These are phyloP conservation scores for Suillus paluster DNA, from an alignment of 768 basidiomycete genomes.

Conservation along the genomic window DNA sequence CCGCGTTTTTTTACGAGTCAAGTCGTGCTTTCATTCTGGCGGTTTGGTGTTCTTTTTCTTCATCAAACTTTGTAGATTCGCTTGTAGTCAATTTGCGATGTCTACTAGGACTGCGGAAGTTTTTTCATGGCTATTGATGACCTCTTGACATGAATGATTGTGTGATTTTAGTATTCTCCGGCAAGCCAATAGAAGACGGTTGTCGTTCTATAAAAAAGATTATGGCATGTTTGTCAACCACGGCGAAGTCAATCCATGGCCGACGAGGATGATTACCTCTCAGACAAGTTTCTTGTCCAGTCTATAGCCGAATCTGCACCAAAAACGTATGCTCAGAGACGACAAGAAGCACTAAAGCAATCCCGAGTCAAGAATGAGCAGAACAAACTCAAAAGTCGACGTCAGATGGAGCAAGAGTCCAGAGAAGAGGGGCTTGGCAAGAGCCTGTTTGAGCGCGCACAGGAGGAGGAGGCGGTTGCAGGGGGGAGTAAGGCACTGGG, in stretches of 20 bases:
- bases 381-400: conserved; percentile 63
- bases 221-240: conserved; percentile 25
- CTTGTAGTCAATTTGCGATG: conserved; percentile 31
- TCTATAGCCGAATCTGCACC: conserved; percentile 40
- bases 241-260: conserved; percentile 49
- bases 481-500: conserved; percentile 74
- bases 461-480: conserved; percentile 54
- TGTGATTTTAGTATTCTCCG: too few species aligned
- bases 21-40: conserved; percentile 30
- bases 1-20: conserved; percentile 41
- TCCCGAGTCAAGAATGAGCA: conserved; percentile 69
- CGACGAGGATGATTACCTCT: conserved; percentile 86
- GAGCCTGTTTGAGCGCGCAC: conserved; percentile 79
- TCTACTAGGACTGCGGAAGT: conserved; percentile 27
- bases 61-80: conserved; percentile 35
- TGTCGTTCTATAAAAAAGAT: too few species aligned
- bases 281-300: conserved; percentile 78
- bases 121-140: conserved; percentile 34
- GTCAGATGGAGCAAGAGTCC: conserved; percentile 72
- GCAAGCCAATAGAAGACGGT: too few species aligned
- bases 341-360: conserved; percentile 65
- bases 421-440: conserved; percentile 78
- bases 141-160: too few species aligned
- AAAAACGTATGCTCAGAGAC: conserved; percentile 71
- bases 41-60: conserved; percentile 54